phyloP scores from a whole-genome alignment of 768 basidiomycete species.

The Stropharia rugosoannulata region DNA sequence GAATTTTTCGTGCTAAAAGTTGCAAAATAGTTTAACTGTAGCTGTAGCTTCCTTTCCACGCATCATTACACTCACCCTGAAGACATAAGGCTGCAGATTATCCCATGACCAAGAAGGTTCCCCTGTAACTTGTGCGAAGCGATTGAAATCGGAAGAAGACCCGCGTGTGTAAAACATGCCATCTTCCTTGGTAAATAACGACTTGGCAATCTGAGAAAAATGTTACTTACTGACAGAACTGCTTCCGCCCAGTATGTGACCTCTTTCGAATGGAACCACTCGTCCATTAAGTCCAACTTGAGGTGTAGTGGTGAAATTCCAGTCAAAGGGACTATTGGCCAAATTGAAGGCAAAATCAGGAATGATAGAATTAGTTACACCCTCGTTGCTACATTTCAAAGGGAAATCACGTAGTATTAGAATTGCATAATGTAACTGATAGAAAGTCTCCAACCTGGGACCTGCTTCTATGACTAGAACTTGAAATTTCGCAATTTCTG shows the following conservation, averaged over 20 bases:
- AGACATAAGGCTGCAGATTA: conserved; percentile 24
- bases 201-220: neutral
- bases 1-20: conserved; percentile 19
- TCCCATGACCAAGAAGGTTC: conserved; percentile 33
- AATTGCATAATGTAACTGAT: neutral
- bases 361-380: conserved; percentile 15
- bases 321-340: conserved; percentile 11
- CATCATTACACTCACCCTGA: conserved; percentile 17
- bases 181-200: conserved; percentile 19
- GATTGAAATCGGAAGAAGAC: conserved; percentile 25
- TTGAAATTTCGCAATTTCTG: conserved; percentile 44
- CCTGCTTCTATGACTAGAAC: conserved; percentile 59
- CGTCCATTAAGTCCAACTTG: conserved; percentile 24
- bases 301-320: conserved; percentile 27
- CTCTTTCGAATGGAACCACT: conserved; percentile 18
- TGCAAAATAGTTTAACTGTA: conserved; percentile 13
- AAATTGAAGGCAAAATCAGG: conserved; percentile 12
- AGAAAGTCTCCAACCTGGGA: conserved; percentile 37
- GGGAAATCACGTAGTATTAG: neutral
- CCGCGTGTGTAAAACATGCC: conserved; percentile 30
- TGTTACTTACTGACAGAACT: conserved; percentile 19
- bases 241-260: conserved; percentile 28
- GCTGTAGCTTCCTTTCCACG: neutral
- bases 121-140: conserved; percentile 22
- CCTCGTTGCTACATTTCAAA: conserved; percentile 7